phyloP scores from a whole-genome alignment of 192 early-diverging fungal genomes.

The Umbelopsis ramanniana region DNA sequence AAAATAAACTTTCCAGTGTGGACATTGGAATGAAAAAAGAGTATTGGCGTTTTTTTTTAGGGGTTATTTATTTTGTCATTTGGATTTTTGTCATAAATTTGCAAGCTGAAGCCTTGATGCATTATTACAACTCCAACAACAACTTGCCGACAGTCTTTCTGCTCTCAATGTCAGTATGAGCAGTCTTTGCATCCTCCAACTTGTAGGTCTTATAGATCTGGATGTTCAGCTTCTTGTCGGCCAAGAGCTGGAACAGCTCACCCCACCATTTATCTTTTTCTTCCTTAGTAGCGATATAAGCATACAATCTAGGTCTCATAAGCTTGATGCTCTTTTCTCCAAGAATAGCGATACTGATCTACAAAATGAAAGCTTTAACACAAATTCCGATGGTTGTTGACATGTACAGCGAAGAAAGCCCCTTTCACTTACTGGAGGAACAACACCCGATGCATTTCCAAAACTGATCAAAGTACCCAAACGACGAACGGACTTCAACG shows the following conservation, averaged over 20 bases:
- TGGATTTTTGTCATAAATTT: no score
- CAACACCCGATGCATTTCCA: slow-evolving; percentile 87
- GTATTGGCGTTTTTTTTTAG: background rate
- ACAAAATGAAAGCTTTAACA: background rate
- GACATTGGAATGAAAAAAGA: background rate
- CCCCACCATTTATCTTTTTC: slow-evolving; percentile 66
- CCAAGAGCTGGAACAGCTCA: slow-evolving; percentile 66
- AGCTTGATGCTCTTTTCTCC: slow-evolving; percentile 73
- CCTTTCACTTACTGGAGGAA: slow-evolving; percentile 61
- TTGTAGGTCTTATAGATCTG: slow-evolving; percentile 77
- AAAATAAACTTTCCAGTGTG: slow-evolving; percentile 1
- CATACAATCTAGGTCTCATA: slow-evolving; percentile 74
- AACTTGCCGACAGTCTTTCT: slow-evolving; percentile 78
- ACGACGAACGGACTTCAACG: slow-evolving; percentile 63
- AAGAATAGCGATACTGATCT: slow-evolving; percentile 46
- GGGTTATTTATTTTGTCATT: background rate
- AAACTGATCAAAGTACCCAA: slow-evolving; percentile 81
- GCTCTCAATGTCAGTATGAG: slow-evolving; percentile 79
- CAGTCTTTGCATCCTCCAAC: slow-evolving; percentile 72
- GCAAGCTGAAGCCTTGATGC: background rate
- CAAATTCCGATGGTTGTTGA: background rate
- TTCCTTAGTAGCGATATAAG: slow-evolving; percentile 68
- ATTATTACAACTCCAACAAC: slow-evolving; percentile 54
- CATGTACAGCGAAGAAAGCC: background rate
- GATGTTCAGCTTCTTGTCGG: slow-evolving; percentile 63